Evolutionary conservation across 106 monocot species (phyloP), one percentile per base, ranked within the genome.

Genomic region (Cymbidium sinense): DNA sequence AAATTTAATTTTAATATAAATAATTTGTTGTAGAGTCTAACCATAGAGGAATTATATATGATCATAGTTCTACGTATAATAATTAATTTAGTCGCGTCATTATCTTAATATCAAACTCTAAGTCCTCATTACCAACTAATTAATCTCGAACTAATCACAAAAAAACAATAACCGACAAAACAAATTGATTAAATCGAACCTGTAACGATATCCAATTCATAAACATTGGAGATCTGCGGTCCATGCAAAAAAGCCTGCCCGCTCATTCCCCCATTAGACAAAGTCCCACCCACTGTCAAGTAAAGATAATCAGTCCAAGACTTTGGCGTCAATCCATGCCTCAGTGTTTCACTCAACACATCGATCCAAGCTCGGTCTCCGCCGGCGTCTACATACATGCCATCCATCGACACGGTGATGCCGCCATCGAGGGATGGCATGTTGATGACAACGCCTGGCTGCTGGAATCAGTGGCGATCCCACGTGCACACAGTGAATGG

Each of bases 221-320:
- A 36, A 27, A 92, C 89, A 55, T 89, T 86, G 70, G 89, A 64
- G 51, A 93, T 93, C 84, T 93, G 92, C 1, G 92, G 92, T 35
- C 92, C 92, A 43, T 84, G 72, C 30, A 73, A 76, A 83, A 86
- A 93, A 18, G 86, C 77, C 81, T 93, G 92, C 15, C 92, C 92
- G 64, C 92, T 84, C 39, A 89, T 51, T 18, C 92, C 89, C 20
- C 77, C 92, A 34, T 83, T 81, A 2, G 92, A 93, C 2, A 93
- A 87, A 35, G 92, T 93, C 12, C 92, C 92, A 25, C 87, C 92
- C 23, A 93, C 84, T 10, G 92, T 87, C 34, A 88, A 43, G 36
- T 82, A 58, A 47, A 88, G 70, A 44, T 88, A 88, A 28, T 88
- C 88, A 11, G 85, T 87, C 92, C 92, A 91, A 64, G 86, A 84